These are phyloP conservation scores for Artomyces pyxidatus DNA, from an alignment of 768 basidiomycete species.

Conservation along the genomic window DNA sequence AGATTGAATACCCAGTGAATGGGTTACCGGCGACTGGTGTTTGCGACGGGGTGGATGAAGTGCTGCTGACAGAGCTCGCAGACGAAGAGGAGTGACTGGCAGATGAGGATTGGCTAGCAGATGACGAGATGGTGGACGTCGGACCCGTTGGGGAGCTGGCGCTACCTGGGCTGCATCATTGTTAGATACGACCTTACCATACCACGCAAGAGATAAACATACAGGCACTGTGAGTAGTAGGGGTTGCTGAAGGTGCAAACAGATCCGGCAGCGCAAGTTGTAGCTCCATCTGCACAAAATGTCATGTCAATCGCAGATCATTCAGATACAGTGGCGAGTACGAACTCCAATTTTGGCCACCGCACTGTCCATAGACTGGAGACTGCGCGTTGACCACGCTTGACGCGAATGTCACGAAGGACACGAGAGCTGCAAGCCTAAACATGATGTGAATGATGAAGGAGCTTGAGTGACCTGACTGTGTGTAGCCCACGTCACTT, in stretches of 20 bases:
- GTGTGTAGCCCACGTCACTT: no score
- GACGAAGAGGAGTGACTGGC: constrained; percentile 14
- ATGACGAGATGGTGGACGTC: constrained; percentile 9
- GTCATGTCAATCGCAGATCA: background rate
- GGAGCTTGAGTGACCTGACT: no score
- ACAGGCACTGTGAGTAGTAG: constrained; percentile 30
- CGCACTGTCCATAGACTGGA: constrained; percentile 44
- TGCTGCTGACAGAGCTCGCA: constrained; percentile 15
- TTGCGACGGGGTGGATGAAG: constrained; percentile 19
- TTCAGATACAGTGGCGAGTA: constrained; percentile 4
- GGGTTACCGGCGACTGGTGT: constrained; percentile 44
- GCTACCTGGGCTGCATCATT: constrained; percentile 7
- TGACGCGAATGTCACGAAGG: constrained; percentile 35
- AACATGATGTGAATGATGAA: no score
- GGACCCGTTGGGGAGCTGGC: constrained; percentile 8
- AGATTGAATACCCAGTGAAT: constrained; percentile 42
- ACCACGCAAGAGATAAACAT: constrained; percentile 2
- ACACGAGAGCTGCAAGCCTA: constrained; percentile 37
- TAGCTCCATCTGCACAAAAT: constrained; percentile 21
- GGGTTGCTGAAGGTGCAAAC: constrained; percentile 23
- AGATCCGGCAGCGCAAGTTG: constrained; percentile 25
- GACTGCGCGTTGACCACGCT: constrained; percentile 33
- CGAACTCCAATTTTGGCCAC: constrained; percentile 44
- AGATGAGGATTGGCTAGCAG: constrained; percentile 7
- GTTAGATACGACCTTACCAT: background rate